Base-by-base conservation (phyloP, 129 eudicot genomes). In the Artemisia tridentata region DNA sequence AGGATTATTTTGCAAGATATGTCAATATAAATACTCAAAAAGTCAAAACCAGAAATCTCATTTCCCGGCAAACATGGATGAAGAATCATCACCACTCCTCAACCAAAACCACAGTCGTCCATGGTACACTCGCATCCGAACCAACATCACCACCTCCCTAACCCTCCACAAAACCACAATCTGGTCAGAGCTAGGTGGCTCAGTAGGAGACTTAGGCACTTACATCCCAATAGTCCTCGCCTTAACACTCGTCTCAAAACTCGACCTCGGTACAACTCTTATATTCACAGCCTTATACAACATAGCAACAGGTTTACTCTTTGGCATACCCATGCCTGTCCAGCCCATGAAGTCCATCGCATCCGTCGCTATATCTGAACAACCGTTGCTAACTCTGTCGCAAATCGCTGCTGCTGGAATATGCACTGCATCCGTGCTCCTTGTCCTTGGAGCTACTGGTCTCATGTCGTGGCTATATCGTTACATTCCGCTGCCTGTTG, bases 321-420 rank as follows among this genome's bases (percentile, higher is more conserved):
- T 88, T 65, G 87, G 89, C 50, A 80, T 85, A 72, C 96, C 91
- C 7, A 88, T 88, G 89, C 96, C 96, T 0, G 96, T 88, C 11
- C 96, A 88, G 70, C 96, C 96, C 11, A 88, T 88, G 96, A 88
- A 88, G 48, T 86, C 96, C 63, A 88, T 88, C 59, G 91, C 96
- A 17, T 88, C 96, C 49, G 96, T 88, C 48, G 96, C 96, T 51
- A 86, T 88, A 17, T 83, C 91, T 8, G 96, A 88, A 63, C 13
- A 78, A 15, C 91, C 91, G 0, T 83, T 70, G n/a, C 79, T 88
- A 46, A 80, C 96, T 5, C 82, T 84, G 16, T 43, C 86, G 9
- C 89, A 88, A 55, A 88, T 88, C 72, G 89, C 96, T 23, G 89
- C 96, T 13, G 96, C 96, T 59, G 96, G 91, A 3, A 72, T 88